Percentiles rank a stretch among this genome's conserved stretches.
These are phyloP conservation scores for Debaryomyces hansenii DNA, from an alignment of 805 yeast species.

Conservation along the genomic window DNA sequence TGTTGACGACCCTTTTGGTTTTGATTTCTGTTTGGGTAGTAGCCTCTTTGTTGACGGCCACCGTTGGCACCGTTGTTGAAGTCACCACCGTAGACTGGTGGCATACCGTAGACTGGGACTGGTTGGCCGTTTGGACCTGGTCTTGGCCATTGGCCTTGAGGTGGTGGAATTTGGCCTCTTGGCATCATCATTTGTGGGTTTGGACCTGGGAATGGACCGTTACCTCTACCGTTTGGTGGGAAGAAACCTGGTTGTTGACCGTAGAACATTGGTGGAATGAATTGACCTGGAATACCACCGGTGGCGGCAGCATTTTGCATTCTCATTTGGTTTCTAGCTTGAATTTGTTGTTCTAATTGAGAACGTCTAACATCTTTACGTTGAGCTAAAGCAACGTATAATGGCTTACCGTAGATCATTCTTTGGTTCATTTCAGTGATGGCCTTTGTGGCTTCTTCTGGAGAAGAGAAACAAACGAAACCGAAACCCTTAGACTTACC, in stretches of 20 bases:
- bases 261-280: slow-evolving; percentile 83
- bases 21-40: slow-evolving; percentile 49
- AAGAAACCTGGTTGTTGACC: slow-evolving; percentile 82
- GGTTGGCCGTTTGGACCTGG: slow-evolving; percentile 86
- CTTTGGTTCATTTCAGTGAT: slow-evolving; percentile 98
- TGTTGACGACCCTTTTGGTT: slow-evolving; percentile 42
- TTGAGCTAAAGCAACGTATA: slow-evolving; percentile 98
- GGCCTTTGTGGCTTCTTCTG: slow-evolving; percentile 99
- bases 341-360: slow-evolving; percentile 96
- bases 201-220: slow-evolving; percentile 72
- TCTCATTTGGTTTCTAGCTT: slow-evolving; percentile 97
- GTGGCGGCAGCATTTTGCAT: slow-evolving; percentile 94
- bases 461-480: slow-evolving; percentile 94
- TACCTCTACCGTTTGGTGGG: slow-evolving; percentile 81
- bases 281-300: slow-evolving; percentile 83
- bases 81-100: slow-evolving; percentile 69
- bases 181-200: slow-evolving; percentile 77
- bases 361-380: slow-evolving; percentile 96
- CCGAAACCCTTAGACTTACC: slow-evolving; percentile 99
- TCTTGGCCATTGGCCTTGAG: slow-evolving; percentile 70
- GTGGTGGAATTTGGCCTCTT: slow-evolving; percentile 67
- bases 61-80: slow-evolving; percentile 38
- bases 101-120: slow-evolving; percentile 77
- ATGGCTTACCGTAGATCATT: slow-evolving; percentile 91
- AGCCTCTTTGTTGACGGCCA: slow-evolving; percentile 59